Conservation (phyloP, 2,329 filamentous ascomycete genomes). For the Ilyonectria mors-panacis region DNA sequence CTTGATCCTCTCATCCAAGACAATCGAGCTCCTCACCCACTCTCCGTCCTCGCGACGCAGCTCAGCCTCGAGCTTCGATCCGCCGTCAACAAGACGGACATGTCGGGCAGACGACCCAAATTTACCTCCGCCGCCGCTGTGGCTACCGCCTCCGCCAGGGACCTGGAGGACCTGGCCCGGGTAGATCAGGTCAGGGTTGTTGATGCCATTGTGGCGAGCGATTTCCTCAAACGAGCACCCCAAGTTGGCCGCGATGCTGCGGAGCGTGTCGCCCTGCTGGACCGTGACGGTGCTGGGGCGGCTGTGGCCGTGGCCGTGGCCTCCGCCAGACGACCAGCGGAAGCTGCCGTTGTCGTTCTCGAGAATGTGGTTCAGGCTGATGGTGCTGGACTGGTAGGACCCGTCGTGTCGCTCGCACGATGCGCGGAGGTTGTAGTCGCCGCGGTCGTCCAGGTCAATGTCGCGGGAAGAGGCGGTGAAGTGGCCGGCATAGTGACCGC, state of each 20-base stretch:
- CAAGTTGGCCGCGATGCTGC: conserved; percentile 54
- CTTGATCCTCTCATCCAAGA: conserved; percentile 53
- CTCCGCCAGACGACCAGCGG: conserved; percentile 49
- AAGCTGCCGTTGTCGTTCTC: conserved; percentile 56
- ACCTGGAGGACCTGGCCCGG: conserved; percentile 58
- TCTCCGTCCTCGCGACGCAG: conserved; percentile 48
- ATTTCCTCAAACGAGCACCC: conserved; percentile 56
- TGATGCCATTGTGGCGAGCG: conserved; percentile 56
- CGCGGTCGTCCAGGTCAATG: conserved; percentile 52
- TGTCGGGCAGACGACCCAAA: conserved; percentile 55
- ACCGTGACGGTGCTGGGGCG: conserved; percentile 52
- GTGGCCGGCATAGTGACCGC: conserved; percentile 50
- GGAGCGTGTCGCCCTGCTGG: conserved; percentile 59
- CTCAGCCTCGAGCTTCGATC: conserved; percentile 53
- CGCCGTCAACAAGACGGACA: conserved; percentile 55
- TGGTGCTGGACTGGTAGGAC: conserved; percentile 51
- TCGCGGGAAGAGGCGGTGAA: conserved; percentile 55
- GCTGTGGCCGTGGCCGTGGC: conserved; percentile 28
- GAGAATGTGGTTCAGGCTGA: conserved; percentile 55
- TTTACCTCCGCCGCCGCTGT: conserved; percentile 43
- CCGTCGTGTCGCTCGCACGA: conserved; percentile 53
- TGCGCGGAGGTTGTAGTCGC: conserved; percentile 54
- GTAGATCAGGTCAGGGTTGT: conserved; percentile 60
- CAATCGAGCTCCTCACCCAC: conserved; percentile 51
- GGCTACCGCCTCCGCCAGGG: conserved; percentile 45